phyloP scores from a whole-genome alignment of 768 basidiomycete genomes.

The Mycena epipterygia region DNA sequence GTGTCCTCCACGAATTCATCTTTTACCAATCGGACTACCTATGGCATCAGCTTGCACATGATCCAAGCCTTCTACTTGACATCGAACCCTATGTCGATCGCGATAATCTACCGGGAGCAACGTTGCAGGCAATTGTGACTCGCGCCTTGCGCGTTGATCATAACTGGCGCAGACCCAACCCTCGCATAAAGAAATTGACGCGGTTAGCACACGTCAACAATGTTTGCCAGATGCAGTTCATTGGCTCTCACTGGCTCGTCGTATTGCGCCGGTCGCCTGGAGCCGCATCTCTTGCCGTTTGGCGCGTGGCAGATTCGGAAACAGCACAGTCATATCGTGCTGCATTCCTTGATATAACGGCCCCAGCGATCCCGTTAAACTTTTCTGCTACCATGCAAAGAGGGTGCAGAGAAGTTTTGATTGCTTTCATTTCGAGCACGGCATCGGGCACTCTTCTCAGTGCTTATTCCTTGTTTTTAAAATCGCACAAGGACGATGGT shows the following conservation, averaged over 20 bases:
- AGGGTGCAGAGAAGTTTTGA: constrained; percentile 36
- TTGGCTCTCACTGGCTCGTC: constrained; percentile 65
- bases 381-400: constrained; percentile 51
- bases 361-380: constrained; percentile 42
- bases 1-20: constrained; percentile 68
- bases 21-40: constrained; percentile 62
- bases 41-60: constrained; percentile 62
- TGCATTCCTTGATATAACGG: constrained; percentile 43
- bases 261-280: constrained; percentile 50
- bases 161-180: constrained; percentile 60
- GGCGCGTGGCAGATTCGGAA: constrained; percentile 51
- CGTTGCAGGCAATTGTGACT: constrained; percentile 58
- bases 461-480: constrained; percentile 40
- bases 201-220: constrained; percentile 55
- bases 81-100: constrained; percentile 50
- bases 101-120: constrained; percentile 50
- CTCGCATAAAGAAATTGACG: constrained; percentile 51
- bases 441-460: constrained; percentile 30
- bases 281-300: constrained; percentile 57
- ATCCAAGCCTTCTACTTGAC: constrained; percentile 63
- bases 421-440: constrained; percentile 37
- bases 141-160: constrained; percentile 62
- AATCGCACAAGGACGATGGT: constrained; percentile 27
- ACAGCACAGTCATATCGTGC: constrained; percentile 41
- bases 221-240: constrained; percentile 60